Conservation (phyloP, 2,329 filamentous ascomycete genomes). For the Exophiala mesophila region DNA sequence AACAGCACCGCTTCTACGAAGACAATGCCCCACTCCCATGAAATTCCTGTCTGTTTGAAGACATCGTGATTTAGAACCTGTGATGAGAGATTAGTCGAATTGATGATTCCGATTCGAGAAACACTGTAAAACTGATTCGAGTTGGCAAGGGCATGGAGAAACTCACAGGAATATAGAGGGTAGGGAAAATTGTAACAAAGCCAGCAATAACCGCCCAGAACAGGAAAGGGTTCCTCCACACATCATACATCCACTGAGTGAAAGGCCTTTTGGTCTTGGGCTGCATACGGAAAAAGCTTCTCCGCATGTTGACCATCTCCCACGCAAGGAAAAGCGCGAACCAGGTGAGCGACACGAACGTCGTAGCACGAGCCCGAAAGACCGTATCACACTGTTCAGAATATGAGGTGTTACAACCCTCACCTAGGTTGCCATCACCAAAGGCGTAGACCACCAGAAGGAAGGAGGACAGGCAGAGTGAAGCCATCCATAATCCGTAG, state of each 20-base stretch:
- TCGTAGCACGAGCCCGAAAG: conserved; percentile 67
- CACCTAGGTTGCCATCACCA: conserved; percentile 56
- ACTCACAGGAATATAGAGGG: conserved; percentile 58
- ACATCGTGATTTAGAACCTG: conserved; percentile 57
- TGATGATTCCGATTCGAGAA: too few relatives aligned
- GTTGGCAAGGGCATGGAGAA: too few relatives aligned
- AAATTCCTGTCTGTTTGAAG: conserved; percentile 62
- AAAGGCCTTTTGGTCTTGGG: conserved; percentile 56
- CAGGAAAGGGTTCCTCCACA: conserved; percentile 69
- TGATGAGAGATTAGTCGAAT: conserved; percentile 1
- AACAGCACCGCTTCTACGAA: conserved; percentile 58
- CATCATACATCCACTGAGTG: conserved; percentile 62
- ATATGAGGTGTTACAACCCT: conserved; percentile 57
- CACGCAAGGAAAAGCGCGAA: conserved; percentile 71
- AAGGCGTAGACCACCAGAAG: conserved; percentile 60
- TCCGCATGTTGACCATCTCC: conserved; percentile 70
- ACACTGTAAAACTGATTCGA: too few relatives aligned
- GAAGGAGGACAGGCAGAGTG: conserved; percentile 60
- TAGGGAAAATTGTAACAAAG: conserved; percentile 54
- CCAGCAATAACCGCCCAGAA: conserved; percentile 60
- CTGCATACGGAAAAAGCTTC: conserved; percentile 71
- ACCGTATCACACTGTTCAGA: conserved; percentile 55
- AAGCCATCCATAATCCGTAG: conserved; percentile 73
- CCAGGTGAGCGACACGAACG: conserved; percentile 71
- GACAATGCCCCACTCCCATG: conserved; percentile 66